Evolutionary conservation across 768 basidiomycete species (phyloP), one percentile per base, ranked within the genome.

Genomic region (Agaricus subrufescens): DNA sequence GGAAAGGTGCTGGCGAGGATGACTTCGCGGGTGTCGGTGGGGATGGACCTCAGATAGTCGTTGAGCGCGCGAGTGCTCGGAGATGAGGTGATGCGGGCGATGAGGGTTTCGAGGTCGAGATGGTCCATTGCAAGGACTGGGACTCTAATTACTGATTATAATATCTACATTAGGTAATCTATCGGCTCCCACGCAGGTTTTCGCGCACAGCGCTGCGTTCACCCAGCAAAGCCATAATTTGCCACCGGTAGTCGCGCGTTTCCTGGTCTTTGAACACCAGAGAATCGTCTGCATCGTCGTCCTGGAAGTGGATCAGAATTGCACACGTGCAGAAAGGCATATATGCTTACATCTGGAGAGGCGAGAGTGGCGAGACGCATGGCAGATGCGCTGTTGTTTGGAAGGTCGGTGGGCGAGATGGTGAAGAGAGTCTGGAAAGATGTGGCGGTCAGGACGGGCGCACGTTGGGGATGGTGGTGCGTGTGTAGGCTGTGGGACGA

Each of bases 371-470:
- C 79, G 19, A 91, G 74, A 14, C 83, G 83, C 80, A 85, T 83
- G 12, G 89, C 90, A 19, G 87, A 82, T 10, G 90, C 90, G 31
- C 86, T 88, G 55, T 80, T 81, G 64, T 89, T 87, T 10, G 90
- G 90, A n/a, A 92, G 74, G 38, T 86, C 83, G 15, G 88, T 79
- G 19, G 90, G 90, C 6, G 87, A 81, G 19, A 92, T 65, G 0
- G 87, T 89, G 70, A 92, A 87, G 15, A 92, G 75, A 0, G 87
- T 83, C 67, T 89, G 85, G 60, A 93, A 89, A 14, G 89, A 83
- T 2, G 86, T 78, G 2, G 82, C 74, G 1, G 86, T 82, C 30
- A 92, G 81, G 7, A 87, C 69, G 10, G 75, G 75, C 25, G 72
- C 66, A 54, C 66, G 66, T 43, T 71, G 65, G 53, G 71, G 65